A percentile compares a stretch with the other conserved stretches of the same genome.
phyloP scores from a whole-genome alignment of 495 filamentous ascomycete genomes.

The Cercophora samala region DNA sequence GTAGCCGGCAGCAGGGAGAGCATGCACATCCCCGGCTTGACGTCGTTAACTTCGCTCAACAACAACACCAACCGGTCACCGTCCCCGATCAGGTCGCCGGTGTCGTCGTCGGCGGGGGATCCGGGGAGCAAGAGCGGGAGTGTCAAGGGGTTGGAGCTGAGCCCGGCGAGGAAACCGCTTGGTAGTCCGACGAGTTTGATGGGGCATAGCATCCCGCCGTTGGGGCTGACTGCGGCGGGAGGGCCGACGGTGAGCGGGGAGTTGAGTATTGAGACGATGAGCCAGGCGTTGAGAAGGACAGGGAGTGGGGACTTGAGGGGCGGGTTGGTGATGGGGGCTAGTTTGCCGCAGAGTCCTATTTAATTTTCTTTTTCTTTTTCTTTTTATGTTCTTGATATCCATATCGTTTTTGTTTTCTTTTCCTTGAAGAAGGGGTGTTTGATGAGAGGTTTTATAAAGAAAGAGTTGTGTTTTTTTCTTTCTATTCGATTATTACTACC shows the following conservation, averaged over 20 bases:
- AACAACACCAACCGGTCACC: conserved; percentile 62
- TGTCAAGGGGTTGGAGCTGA: conserved; percentile 60
- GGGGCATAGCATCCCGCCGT: conserved; percentile 5
- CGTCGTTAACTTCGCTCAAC: conserved; percentile 37
- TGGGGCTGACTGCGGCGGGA: conserved; percentile 15
- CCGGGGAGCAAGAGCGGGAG: conserved; percentile 61
- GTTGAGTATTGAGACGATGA: conserved; percentile 85
- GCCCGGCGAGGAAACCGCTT: conserved; percentile 37
- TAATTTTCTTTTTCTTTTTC: conserved; percentile 14
- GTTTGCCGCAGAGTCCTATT: conserved; percentile 60
- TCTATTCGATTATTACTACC: no score
- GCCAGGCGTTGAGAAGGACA: conserved; percentile 76
- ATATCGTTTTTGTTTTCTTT: no score
- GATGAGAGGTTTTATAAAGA: no score
- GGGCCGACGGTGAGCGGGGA: conserved; percentile 56
- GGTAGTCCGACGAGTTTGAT: conserved; percentile 44
- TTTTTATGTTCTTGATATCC: background rate
- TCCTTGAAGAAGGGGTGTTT: no score
- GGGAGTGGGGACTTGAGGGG: conserved; percentile 74
- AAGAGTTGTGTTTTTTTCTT: no score
- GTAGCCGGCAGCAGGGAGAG: conserved; percentile 45
- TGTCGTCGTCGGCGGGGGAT: conserved; percentile 56
- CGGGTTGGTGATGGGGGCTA: conserved; percentile 40
- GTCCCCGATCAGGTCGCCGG: conserved; percentile 66
- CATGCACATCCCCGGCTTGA: conserved; percentile 56